Evolutionary conservation across 192 early-diverging fungal species (phyloP).

Genomic region (Phlyctochytrium bullatum): DNA sequence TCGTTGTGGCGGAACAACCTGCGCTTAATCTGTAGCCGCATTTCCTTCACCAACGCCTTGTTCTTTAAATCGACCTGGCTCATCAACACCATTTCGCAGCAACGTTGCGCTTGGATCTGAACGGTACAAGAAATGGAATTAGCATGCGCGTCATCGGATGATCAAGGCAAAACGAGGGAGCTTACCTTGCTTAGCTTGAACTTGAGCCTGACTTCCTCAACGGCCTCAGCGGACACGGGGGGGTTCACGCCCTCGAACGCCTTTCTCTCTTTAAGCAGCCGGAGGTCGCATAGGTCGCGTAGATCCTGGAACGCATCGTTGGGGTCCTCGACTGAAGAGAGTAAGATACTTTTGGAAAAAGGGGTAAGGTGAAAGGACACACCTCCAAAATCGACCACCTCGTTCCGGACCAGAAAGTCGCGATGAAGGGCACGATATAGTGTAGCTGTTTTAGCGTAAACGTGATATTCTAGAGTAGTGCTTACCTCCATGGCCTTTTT

Average conservation of each 20-base stretch:
- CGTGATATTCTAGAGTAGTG: background rate
- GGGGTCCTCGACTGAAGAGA: constrained; percentile 79
- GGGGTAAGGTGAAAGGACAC: background rate
- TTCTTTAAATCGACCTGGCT: no score
- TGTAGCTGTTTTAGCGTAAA: constrained; percentile 7
- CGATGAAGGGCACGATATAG: constrained; percentile 16
- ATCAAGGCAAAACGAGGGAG: background rate
- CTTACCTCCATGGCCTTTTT: constrained; percentile 75
- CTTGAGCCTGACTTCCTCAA: constrained; percentile 49
- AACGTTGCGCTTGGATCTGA: constrained; percentile 77
- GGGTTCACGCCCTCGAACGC: constrained; percentile 60
- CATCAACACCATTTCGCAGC: constrained; percentile 76
- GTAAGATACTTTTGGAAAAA: background rate
- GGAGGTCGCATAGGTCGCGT: constrained; percentile 82
- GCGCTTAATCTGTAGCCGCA: constrained; percentile 80
- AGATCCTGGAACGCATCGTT: constrained; percentile 85
- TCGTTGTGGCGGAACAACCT: constrained; percentile 77
- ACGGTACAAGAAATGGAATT: background rate
- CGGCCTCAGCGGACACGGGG: constrained; percentile 51
- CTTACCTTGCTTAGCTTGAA: constrained; percentile 78
- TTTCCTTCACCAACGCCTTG: constrained; percentile 54
- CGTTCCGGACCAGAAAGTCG: constrained; percentile 18
- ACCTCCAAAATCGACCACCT: constrained; percentile 18
- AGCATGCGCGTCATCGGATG: background rate
- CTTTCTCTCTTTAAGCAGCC: constrained; percentile 50